Evolutionary conservation across 164 flowering plant species (phyloP).

Genomic region (Piper betle): DNA sequence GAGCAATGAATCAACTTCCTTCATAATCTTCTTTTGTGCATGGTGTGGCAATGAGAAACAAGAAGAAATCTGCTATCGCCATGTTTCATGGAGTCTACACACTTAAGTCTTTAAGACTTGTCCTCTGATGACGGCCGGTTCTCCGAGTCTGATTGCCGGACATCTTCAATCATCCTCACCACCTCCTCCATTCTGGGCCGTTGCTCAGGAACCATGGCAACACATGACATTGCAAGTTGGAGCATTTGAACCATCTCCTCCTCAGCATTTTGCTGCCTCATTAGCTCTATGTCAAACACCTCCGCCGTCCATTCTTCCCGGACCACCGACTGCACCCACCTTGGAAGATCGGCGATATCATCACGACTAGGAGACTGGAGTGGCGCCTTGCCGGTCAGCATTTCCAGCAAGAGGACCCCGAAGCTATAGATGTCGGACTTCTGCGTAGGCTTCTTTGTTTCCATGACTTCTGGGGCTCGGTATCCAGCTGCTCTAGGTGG

Average conservation of each 20-base stretch:
- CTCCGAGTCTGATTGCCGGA: slow-evolving; percentile 24
- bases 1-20: no score
- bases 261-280: slow-evolving; percentile 49
- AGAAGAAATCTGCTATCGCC: neutral
- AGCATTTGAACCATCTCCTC: slow-evolving; percentile 84
- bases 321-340: slow-evolving; percentile 84
- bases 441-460: slow-evolving; percentile 62
- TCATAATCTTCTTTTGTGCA: no score
- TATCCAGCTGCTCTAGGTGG: slow-evolving; percentile 59
- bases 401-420: slow-evolving; percentile 75
- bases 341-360: slow-evolving; percentile 77
- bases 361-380: slow-evolving; percentile 55
- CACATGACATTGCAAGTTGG: slow-evolving; percentile 70
- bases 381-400: slow-evolving; percentile 80
- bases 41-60: no score
- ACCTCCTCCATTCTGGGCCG: slow-evolving; percentile 27
- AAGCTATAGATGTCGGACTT: slow-evolving; percentile 87
- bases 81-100: slow-evolving; percentile 23
- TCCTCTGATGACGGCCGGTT: slow-evolving; percentile 25
- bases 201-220: slow-evolving; percentile 18
- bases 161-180: slow-evolving; percentile 24
- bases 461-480: slow-evolving; percentile 83
- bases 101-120: slow-evolving; percentile 19
- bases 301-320: slow-evolving; percentile 84
- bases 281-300: slow-evolving; percentile 74